Conservation (phyloP, 352 stramenopile species). For the Hyaloperonospora arabidopsidis region DNA sequence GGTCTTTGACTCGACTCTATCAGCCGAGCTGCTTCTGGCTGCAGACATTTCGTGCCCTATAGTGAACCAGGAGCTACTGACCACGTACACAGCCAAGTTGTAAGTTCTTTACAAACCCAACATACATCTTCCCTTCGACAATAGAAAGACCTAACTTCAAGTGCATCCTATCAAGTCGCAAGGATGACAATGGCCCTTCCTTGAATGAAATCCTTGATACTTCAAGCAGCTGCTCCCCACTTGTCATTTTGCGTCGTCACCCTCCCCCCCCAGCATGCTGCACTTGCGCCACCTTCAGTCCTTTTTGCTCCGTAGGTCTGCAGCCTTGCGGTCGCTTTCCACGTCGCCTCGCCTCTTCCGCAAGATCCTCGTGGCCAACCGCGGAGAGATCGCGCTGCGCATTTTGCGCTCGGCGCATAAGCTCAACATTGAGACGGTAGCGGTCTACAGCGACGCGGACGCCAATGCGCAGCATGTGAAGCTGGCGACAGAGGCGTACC, state of each 20-base stretch:
- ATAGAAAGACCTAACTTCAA: neutral
- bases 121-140: no score
- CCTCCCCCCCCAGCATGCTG: constrained; percentile 19
- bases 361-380: constrained; percentile 90
- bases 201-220: constrained; percentile 10
- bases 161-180: constrained; percentile 2
- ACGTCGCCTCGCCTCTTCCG: constrained; percentile 44
- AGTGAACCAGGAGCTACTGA: constrained; percentile 34
- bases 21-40: constrained; percentile 34
- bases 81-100: constrained; percentile 39
- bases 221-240: constrained; percentile 9
- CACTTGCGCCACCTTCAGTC: constrained; percentile 7
- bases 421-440: constrained; percentile 87
- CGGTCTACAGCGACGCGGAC: constrained; percentile 87
- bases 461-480: constrained; percentile 68
- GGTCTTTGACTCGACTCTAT: constrained; percentile 48
- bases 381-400: constrained; percentile 86
- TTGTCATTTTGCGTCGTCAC: constrained; percentile 13
- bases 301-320: constrained; percentile 3
- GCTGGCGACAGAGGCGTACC: constrained; percentile 62
- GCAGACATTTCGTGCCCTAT: constrained; percentile 36
- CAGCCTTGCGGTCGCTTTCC: constrained; percentile 14
- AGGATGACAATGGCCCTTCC: neutral
- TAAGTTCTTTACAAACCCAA: constrained; percentile 4
- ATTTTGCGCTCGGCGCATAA: constrained; percentile 78